A percentile compares a stretch with the other conserved stretches of the same genome.
Evolutionary conservation across 2,329 filamentous ascomycete genomes (phyloP).

Genomic region (Fusarium succisae): DNA sequence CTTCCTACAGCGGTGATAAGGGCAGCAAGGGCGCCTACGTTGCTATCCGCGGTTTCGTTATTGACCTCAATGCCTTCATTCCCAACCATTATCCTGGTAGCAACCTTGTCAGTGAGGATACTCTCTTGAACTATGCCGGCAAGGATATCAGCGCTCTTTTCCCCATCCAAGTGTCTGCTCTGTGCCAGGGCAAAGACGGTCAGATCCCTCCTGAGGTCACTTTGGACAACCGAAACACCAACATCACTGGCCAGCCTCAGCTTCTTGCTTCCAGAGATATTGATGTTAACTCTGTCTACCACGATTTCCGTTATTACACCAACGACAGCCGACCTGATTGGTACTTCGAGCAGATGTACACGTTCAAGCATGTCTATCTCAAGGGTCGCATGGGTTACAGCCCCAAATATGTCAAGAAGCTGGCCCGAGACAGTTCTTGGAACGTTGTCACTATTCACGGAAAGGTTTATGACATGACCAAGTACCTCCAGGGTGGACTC

Average conservation of each 20-base stretch:
- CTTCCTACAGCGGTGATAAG: conserved; percentile 76
- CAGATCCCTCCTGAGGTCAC: conserved; percentile 75
- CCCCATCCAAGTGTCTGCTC: conserved; percentile 90
- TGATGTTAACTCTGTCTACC: conserved; percentile 82
- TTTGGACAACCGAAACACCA: conserved; percentile 82
- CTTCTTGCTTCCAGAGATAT: conserved; percentile 64
- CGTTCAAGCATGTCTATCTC: conserved; percentile 79
- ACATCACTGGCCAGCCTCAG: conserved; percentile 73
- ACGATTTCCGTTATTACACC: conserved; percentile 89
- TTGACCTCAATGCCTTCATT: conserved; percentile 77
- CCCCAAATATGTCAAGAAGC: conserved; percentile 75
- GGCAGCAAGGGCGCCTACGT: conserved; percentile 70
- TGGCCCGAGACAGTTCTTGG: conserved; percentile 70
- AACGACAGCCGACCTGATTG: conserved; percentile 88
- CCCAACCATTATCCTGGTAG: conserved; percentile 77
- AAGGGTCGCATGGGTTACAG: conserved; percentile 91
- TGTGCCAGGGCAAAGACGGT: conserved; percentile 82
- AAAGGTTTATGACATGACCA: conserved; percentile 88
- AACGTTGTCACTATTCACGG: conserved; percentile 81
- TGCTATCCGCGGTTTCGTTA: conserved; percentile 88
- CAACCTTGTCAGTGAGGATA: conserved; percentile 61
- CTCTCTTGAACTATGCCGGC: conserved; percentile 83
- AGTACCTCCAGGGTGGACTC: conserved; percentile 81
- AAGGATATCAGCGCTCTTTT: conserved; percentile 89
- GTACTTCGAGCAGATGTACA: conserved; percentile 89